These are phyloP conservation scores for Pestalotiopsis sp. DNA, from an alignment of 2,329 filamentous ascomycete species.

Conservation along the genomic window DNA sequence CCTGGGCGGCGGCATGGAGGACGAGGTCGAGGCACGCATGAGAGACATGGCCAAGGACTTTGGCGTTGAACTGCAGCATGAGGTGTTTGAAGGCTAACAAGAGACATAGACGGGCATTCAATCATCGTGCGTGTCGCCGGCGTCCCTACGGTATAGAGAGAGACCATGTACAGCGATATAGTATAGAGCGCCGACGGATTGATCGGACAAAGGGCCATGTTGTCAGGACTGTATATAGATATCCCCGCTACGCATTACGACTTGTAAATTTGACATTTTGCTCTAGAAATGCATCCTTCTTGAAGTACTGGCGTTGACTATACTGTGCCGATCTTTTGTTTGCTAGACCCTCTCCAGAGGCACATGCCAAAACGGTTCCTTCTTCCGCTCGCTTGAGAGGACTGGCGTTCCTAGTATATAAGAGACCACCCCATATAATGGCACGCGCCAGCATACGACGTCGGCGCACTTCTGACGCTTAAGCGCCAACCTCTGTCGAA, in stretches of 20 bases:
- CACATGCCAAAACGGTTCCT: too few relatives aligned
- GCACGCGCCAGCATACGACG: background rate
- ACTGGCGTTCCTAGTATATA: too few relatives aligned
- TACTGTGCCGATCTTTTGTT: background rate
- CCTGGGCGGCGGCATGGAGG: constrained; percentile 85
- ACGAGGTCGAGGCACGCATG: constrained; percentile 89
- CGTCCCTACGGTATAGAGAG: background rate
- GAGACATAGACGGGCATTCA: constrained; percentile 16
- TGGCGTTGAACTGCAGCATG: constrained; percentile 87
- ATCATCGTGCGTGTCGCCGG: background rate
- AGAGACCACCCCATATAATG: background rate
- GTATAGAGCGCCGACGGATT: background rate
- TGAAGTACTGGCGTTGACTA: background rate
- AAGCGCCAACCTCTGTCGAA: background rate
- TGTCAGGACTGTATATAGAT: background rate
- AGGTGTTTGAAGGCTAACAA: constrained; percentile 79
- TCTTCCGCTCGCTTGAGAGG: too few relatives aligned
- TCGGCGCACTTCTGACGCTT: background rate
- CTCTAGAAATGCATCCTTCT: background rate
- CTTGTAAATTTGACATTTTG: background rate
- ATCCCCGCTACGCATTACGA: constrained; percentile 2
- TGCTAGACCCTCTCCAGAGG: too few relatives aligned
- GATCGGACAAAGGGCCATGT: background rate
- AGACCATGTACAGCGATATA: constrained; percentile 4
- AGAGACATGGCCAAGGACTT: constrained; percentile 85